Evolutionary conservation across 768 basidiomycete genomes (phyloP).

Genomic region (Kwoniella heveanensis): DNA sequence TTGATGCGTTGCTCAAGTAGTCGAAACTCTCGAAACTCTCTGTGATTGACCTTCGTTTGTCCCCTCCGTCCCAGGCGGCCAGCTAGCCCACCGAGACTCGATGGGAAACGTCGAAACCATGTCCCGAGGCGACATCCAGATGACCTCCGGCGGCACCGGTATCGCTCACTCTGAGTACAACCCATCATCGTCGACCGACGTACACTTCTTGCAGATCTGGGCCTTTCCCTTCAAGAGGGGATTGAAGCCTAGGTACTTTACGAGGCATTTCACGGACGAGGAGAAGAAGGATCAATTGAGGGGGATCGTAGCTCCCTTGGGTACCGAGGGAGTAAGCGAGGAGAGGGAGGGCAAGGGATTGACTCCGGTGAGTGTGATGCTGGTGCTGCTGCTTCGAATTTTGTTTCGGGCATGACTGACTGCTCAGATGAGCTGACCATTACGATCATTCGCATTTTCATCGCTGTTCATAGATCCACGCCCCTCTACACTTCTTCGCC

Average conservation of each 20-base stretch:
- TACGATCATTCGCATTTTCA: no score
- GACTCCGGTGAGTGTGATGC: constrained; percentile 63
- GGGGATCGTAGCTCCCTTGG: constrained; percentile 74
- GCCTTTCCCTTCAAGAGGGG: constrained; percentile 60
- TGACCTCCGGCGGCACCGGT: constrained; percentile 89
- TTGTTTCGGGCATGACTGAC: not conserved
- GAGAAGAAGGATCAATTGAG: constrained; percentile 76
- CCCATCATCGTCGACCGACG: constrained; percentile 56
- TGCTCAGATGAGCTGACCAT: no score
- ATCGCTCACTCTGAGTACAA: constrained; percentile 76
- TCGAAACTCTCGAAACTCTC: no score
- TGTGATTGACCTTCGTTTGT: no score
- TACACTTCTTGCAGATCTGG: constrained; percentile 73
- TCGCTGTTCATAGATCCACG: constrained; percentile 38
- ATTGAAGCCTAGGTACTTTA: constrained; percentile 80
- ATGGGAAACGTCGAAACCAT: constrained; percentile 90
- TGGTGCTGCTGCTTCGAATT: no score
- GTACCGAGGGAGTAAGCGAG: constrained; percentile 63
- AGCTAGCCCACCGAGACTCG: constrained; percentile 69
- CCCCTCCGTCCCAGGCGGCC: constrained; percentile 28
- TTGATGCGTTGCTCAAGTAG: no score
- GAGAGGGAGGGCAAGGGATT: constrained; percentile 74
- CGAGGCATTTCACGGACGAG: constrained; percentile 76
- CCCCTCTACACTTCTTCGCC: constrained; percentile 63
- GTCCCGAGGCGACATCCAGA: constrained; percentile 83